Base-by-base conservation (phyloP, 139 green algal species). In the Coelastrella sp. region DNA sequence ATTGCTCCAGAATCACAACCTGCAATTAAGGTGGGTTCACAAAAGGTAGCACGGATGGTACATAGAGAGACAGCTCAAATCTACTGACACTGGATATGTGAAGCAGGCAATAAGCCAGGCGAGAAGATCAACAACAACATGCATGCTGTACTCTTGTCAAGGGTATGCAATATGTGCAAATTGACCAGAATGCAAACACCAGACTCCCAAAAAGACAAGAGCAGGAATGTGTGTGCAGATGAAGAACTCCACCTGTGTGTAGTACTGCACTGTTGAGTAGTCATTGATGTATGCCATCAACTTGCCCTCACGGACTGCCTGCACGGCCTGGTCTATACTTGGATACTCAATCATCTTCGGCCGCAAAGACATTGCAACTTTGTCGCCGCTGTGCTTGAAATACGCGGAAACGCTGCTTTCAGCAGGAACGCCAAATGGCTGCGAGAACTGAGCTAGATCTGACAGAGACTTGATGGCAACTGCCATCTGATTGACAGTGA, bases 331-430 rank as follows among this genome's bases (percentile, higher is more conserved):
- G 0, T 17, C 30, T 8, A 21, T 30, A 2, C 4, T 11, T 0
- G 38, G 67, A 34, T 62, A 81, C 27, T 81, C 73, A 4, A 81
- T 38, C 73, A 81, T 81, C 32, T 81, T 81, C 13, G 30, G 73
- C 32, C 19, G 50, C 19, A 81, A 57, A 32, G n/a, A 21, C 45
- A 32, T 27, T 9, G 50, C 50, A 3, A 11, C 50, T 50, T 68
- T 30, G 50, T 81, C 73, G 4, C 35, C 50, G 73, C 50, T 68
- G 32, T 68, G 32, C 3, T 2, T 35, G 66, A 89, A 89, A 59
- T 89, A 89, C 3, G 57, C 69, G 23, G 53, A 25, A 2, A 84
- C 69, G 38, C 79, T 87, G 62, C 79, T 67, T 66, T 87, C 73
- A 21, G 73, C 45, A 8, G 80, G 79, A 34, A 89, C 79, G 1